phyloP scores from a whole-genome alignment of 1,284 basidiomycete genomes.

The Trichosporon sp. region DNA sequence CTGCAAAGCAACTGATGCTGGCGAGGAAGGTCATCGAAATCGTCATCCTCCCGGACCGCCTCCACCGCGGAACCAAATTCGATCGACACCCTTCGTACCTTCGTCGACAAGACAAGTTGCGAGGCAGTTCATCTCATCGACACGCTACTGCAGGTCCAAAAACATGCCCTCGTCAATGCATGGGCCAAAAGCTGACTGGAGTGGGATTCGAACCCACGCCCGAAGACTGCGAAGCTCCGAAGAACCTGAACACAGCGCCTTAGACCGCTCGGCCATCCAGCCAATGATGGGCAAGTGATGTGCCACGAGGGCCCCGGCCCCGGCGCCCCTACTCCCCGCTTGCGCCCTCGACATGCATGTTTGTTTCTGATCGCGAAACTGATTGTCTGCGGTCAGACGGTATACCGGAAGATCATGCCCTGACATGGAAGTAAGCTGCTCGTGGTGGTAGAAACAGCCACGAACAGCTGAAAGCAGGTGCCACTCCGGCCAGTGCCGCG shows the following conservation, averaged over 20 bases:
- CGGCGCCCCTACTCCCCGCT: neutral
- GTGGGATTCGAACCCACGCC: conserved; percentile 48
- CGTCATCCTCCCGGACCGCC: neutral
- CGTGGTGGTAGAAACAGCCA: too few species aligned
- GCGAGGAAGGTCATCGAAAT: conserved; percentile 1
- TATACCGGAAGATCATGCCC: too few species aligned
- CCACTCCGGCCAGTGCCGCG: too few species aligned
- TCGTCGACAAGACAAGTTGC: neutral
- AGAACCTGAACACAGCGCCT: conserved; percentile 19
- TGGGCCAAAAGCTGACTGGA: conserved; percentile 7
- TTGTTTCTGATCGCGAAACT: too few species aligned
- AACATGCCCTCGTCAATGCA: neutral
- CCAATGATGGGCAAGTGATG: neutral
- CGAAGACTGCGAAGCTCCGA: conserved; percentile 31
- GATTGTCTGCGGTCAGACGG: too few species aligned
- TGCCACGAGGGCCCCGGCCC: neutral
- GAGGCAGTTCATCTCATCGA: too few species aligned
- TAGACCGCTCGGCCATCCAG: conserved; percentile 17
- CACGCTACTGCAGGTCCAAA: neutral
- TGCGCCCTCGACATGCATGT: too few species aligned
- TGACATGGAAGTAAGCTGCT: too few species aligned
- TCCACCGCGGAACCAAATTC: neutral
- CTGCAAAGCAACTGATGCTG: neutral
- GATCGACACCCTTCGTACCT: neutral
- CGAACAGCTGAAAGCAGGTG: too few species aligned